These are phyloP conservation scores for Crassisporium funariophilum DNA, from an alignment of 768 basidiomycete genomes.

Conservation along the genomic window DNA sequence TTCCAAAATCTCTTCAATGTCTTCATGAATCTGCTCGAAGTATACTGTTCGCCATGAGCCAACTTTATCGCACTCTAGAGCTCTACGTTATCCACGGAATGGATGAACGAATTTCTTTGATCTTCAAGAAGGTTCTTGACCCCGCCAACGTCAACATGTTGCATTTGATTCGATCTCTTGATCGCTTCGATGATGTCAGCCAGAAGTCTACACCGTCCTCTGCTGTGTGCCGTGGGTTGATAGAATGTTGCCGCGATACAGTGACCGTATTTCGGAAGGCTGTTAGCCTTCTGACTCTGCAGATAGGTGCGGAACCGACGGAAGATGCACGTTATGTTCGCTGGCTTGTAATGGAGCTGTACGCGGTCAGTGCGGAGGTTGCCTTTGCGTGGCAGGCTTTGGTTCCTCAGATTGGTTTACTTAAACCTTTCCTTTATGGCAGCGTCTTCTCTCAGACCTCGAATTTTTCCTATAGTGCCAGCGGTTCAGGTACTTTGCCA, in stretches of 20 bases:
- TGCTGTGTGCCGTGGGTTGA: constrained; percentile 69
- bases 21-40: constrained; percentile 90
- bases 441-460: constrained; percentile 26
- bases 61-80: constrained; percentile 86
- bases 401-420: constrained; percentile 66
- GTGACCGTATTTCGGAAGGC: constrained; percentile 86
- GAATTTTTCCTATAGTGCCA: constrained; percentile 10
- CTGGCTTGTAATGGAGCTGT: constrained; percentile 83
- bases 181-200: constrained; percentile 86
- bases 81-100: constrained; percentile 84
- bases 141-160: constrained; percentile 82
- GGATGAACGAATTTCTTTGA: constrained; percentile 79
- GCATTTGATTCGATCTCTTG: constrained; percentile 83
- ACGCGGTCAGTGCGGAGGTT: constrained; percentile 88
- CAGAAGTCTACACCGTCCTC: constrained; percentile 70
- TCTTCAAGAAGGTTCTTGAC: constrained; percentile 83
- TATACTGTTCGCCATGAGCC: constrained; percentile 88
- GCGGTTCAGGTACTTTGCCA: constrained; percentile 1
- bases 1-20: constrained; percentile 68
- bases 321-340: constrained; percentile 89
- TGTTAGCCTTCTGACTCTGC: constrained; percentile 78
- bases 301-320: constrained; percentile 71
- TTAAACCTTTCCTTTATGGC: constrained; percentile 61
- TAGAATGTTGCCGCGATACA: constrained; percentile 84
- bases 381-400: constrained; percentile 83